Percentiles rank a stretch among this genome's conserved stretches.
phyloP scores from a whole-genome alignment of 345 rosid species.

The Theobroma cacao region DNA sequence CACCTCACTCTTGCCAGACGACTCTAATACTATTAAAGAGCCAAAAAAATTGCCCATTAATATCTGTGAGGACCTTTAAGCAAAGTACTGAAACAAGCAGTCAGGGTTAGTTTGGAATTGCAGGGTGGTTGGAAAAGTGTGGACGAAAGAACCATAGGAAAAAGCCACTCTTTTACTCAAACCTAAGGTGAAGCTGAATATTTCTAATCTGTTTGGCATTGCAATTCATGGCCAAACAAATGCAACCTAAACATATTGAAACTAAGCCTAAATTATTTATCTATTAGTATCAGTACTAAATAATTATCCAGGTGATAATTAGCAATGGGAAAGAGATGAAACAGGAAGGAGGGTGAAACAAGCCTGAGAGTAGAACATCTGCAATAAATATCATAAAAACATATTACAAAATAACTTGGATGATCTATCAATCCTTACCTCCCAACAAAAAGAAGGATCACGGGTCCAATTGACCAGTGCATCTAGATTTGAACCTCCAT shows the following conservation, averaged over 20 bases:
- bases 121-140: neutral
- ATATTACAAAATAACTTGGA: neutral
- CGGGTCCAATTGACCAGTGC: conserved; percentile 33
- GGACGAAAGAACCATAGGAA: neutral
- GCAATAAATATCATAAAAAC: neutral
- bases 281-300: neutral
- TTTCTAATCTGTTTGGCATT: neutral
- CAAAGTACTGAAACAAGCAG: neutral
- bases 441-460: conserved; percentile 72
- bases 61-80: neutral
- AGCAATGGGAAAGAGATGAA: neutral
- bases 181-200: neutral
- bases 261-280: neutral
- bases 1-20: neutral
- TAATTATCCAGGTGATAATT: neutral
- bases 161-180: neutral
- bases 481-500: conserved; percentile 53
- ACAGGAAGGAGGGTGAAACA: neutral
- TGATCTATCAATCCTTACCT: conserved; percentile 33
- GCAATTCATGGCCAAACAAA: neutral
- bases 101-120: neutral
- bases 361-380: neutral
- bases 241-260: neutral
- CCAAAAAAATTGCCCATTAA: neutral
- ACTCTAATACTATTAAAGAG: neutral